Percentiles rank a stretch among this genome's conserved stretches.
Conservation (phyloP, 495 filamentous ascomycete species). For the Xylaria bambusicola region DNA sequence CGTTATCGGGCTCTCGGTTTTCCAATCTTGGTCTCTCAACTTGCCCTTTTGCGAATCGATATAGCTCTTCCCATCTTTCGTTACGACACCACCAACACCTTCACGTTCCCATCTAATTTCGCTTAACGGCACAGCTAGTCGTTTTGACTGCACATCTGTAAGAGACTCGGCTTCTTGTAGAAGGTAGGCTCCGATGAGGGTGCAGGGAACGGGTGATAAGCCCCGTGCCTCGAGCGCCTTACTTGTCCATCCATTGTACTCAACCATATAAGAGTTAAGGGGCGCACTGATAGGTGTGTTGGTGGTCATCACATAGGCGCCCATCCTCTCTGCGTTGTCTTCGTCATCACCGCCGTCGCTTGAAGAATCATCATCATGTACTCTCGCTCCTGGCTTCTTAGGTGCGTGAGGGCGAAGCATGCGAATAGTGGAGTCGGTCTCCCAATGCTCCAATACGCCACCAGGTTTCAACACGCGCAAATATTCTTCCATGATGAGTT, state of each 20-base stretch:
- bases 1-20: conserved; percentile 52
- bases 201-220: conserved; percentile 75
- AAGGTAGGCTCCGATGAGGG: conserved; percentile 72
- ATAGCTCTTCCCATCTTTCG: conserved; percentile 54
- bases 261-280: conserved; percentile 78
- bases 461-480: conserved; percentile 76
- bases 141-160: conserved; percentile 67
- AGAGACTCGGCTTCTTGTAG: conserved; percentile 77
- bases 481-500: conserved; percentile 70
- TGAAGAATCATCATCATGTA: conserved; percentile 44
- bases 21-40: conserved; percentile 26
- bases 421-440: conserved; percentile 75
- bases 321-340: conserved; percentile 62
- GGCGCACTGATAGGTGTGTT: conserved; percentile 76
- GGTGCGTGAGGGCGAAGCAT: conserved; percentile 76
- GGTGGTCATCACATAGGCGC: conserved; percentile 80
- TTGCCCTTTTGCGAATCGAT: conserved; percentile 44
- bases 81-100: conserved; percentile 57
- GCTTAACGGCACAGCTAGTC: conserved; percentile 82
- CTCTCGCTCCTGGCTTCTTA: conserved; percentile 46
- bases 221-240: conserved; percentile 73
- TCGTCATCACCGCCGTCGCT: conserved; percentile 56
- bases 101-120: conserved; percentile 89
- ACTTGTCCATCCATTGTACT: conserved; percentile 81
- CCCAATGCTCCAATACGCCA: conserved; percentile 85